Evolutionary conservation across 306 rosid genomes (phyloP).

Genomic region (Abrus pulchellus): DNA sequence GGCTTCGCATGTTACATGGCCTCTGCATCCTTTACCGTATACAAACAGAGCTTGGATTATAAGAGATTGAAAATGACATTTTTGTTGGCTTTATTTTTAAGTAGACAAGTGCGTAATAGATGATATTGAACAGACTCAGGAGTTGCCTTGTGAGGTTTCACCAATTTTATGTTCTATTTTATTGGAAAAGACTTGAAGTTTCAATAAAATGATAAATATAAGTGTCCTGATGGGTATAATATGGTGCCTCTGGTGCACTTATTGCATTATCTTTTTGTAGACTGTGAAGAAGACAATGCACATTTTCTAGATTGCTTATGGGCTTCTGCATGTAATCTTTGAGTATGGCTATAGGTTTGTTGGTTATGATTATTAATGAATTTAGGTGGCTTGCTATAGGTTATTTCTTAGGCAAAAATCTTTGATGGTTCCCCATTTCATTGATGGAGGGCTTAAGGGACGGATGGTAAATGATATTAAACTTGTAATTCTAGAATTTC

Average conservation of each 20-base stretch:
- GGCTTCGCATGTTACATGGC: background rate
- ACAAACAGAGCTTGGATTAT: background rate
- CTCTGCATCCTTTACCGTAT: background rate
- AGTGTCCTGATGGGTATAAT: background rate
- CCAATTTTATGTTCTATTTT: slow-evolving; percentile 15
- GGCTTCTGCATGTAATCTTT: slow-evolving; percentile 18
- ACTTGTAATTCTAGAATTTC: slow-evolving; percentile 14
- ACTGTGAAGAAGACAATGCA: slow-evolving; percentile 11
- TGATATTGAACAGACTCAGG: slow-evolving; percentile 20
- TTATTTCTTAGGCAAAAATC: slow-evolving; percentile 33
- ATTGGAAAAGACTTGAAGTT: slow-evolving; percentile 15
- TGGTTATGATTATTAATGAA: slow-evolving; percentile 41
- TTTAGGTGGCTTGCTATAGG: slow-evolving; percentile 36
- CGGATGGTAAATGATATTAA: slow-evolving; percentile 1
- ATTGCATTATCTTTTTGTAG: background rate
- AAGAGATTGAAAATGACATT: slow-evolving; percentile 9
- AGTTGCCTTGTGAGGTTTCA: slow-evolving; percentile 22
- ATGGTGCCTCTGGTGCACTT: slow-evolving; percentile 35
- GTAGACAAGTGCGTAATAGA: background rate
- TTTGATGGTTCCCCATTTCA: slow-evolving; percentile 43
- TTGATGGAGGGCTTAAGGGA: slow-evolving; percentile 5
- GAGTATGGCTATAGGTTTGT: slow-evolving; percentile 9
- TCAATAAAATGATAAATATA: background rate
- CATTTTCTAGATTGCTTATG: slow-evolving; percentile 13
- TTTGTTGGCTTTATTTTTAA: slow-evolving; percentile 2